These are phyloP conservation scores for Omphalotus guepiniiformis DNA, from an alignment of 768 basidiomycete genomes.

Conservation along the genomic window DNA sequence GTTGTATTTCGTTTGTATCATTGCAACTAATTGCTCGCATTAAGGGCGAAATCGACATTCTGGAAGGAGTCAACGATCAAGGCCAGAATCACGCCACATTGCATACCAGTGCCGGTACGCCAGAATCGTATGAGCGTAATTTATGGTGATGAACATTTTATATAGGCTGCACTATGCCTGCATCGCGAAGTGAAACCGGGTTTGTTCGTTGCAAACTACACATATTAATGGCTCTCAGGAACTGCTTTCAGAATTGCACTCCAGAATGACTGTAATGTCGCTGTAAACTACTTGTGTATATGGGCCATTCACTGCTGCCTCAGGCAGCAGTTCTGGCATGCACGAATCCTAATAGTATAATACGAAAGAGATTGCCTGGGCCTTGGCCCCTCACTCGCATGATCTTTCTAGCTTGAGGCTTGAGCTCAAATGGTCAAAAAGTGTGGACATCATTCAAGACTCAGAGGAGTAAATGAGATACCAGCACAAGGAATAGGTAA, in stretches of 20 bases:
- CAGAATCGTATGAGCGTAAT: neutral
- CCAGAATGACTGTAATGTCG: constrained; percentile 39
- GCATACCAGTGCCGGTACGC: constrained; percentile 36
- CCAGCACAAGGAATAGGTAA: too few species aligned
- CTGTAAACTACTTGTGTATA: constrained; percentile 36
- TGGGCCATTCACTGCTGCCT: too few species aligned
- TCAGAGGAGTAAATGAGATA: too few species aligned
- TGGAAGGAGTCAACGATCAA: constrained; percentile 48
- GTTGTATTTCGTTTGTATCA: neutral
- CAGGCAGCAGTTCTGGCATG: too few species aligned
- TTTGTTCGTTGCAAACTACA: constrained; percentile 16
- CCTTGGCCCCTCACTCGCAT: too few species aligned
- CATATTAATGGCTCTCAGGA: neutral
- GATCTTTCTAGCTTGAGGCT: too few species aligned
- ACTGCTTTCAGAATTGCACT: constrained; percentile 22
- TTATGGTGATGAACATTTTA: neutral
- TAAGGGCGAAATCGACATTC: constrained; percentile 36
- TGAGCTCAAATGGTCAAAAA: too few species aligned
- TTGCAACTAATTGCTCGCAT: neutral
- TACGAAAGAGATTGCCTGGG: too few species aligned
- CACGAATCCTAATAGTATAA: too few species aligned
- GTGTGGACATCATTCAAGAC: too few species aligned
- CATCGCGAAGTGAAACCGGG: constrained; percentile 39
- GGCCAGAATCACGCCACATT: constrained; percentile 37
- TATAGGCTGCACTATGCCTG: constrained; percentile 44